Conservation (phyloP, 1,284 basidiomycete genomes). For the Afroboletus lepidellus region DNA sequence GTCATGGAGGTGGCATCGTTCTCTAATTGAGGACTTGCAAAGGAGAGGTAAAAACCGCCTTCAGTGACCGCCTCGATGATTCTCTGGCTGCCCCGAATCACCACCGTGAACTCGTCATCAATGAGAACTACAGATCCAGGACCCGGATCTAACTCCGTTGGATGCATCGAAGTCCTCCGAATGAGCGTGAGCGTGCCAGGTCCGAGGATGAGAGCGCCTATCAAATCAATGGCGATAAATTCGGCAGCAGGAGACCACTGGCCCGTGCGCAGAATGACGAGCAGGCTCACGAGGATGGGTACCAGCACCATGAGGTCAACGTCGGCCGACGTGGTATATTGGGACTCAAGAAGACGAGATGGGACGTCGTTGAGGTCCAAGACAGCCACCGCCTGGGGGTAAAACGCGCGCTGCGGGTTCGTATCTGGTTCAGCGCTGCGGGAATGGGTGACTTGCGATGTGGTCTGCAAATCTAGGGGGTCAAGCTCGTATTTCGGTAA, state of each 20-base stretch:
- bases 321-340: conserved; percentile 13
- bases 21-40: background rate
- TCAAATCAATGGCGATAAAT: conserved; percentile 7
- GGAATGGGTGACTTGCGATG: background rate
- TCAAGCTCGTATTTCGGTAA: conserved; percentile 2
- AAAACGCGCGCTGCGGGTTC: background rate
- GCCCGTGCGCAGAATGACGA: conserved; percentile 7
- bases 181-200: conserved; percentile 16
- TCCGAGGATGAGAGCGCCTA: conserved; percentile 14
- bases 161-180: conserved; percentile 8
- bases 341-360: background rate
- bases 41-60: conserved; percentile 22
- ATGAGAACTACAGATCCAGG: conserved; percentile 19
- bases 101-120: conserved; percentile 18
- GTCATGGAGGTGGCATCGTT: background rate
- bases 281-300: conserved; percentile 15
- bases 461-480: background rate
- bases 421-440: background rate
- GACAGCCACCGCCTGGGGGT: conserved; percentile 12
- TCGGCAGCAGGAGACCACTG: conserved; percentile 6
- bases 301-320: conserved; percentile 17
- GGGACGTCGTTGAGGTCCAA: conserved; percentile 12
- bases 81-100: conserved; percentile 17
- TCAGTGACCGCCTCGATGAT: conserved; percentile 19
- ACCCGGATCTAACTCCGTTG: conserved; percentile 8